These are phyloP conservation scores for Pachyrhizus erosus DNA, from an alignment of 306 rosid species.

Conservation along the genomic window DNA sequence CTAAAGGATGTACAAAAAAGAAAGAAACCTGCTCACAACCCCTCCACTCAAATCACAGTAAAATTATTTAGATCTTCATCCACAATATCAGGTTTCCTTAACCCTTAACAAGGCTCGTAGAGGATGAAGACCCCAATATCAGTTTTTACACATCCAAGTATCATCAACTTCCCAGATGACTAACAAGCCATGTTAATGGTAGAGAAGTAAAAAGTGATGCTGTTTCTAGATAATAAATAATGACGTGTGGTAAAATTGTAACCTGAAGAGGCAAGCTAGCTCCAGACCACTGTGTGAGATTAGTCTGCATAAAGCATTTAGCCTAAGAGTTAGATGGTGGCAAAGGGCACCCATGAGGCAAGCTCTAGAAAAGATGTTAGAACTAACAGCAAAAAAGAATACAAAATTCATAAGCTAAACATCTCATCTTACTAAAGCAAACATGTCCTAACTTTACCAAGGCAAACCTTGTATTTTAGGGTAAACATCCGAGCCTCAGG, in stretches of 20 bases:
- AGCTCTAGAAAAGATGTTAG: constrained; percentile 35
- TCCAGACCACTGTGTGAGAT: constrained; percentile 97
- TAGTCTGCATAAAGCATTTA: constrained; percentile 70
- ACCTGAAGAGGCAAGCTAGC: constrained; percentile 99
- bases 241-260: constrained; percentile 34
- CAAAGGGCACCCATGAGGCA: constrained; percentile 20
- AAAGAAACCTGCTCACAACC: constrained; percentile 23
- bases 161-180: constrained; percentile 21
- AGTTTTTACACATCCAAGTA: constrained; percentile 10
- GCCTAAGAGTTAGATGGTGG: constrained; percentile 48
- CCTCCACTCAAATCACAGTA: constrained; percentile 10
- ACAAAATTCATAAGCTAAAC: constrained; percentile 22
- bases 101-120: constrained; percentile 20
- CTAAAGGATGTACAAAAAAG: constrained; percentile 5
- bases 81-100: neutral
- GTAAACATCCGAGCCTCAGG: constrained; percentile 88
- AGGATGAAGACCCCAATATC: constrained; percentile 23
- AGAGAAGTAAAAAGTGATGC: neutral
- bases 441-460: constrained; percentile 36
- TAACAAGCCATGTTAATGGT: constrained; percentile 22
- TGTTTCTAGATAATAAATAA: constrained; percentile 31
- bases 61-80: neutral
- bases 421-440: constrained; percentile 17
- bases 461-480: constrained; percentile 88
- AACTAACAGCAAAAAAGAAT: constrained; percentile 19